Conservation (phyloP, 768 basidiomycete genomes). For the Hericium rajendrae region DNA sequence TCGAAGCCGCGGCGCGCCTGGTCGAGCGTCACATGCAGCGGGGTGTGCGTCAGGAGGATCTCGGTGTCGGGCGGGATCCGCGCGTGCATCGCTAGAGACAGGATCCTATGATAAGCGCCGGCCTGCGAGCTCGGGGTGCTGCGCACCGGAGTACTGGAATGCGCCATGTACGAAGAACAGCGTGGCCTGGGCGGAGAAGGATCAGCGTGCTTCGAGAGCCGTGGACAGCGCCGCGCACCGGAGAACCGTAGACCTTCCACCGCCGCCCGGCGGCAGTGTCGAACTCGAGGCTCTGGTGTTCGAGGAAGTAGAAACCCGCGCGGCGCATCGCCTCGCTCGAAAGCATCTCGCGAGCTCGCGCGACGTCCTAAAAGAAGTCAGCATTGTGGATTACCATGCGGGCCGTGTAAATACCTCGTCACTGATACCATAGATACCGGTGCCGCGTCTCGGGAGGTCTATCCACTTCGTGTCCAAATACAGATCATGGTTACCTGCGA, state of each 20-base stretch:
- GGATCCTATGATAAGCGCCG: too few relatives aligned
- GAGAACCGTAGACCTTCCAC: constrained; percentile 32
- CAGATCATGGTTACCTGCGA: constrained; percentile 31
- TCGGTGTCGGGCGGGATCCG: constrained; percentile 27
- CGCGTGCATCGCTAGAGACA: constrained; percentile 16
- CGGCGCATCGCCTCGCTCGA: constrained; percentile 12
- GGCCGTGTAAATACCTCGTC: too few relatives aligned
- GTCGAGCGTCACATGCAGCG: constrained; percentile 23
- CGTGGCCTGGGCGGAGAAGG: constrained; percentile 19
- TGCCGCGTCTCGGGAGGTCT: background rate
- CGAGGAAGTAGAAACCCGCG: constrained; percentile 26
- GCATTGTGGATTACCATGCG: too few relatives aligned
- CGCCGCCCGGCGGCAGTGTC: constrained; percentile 16
- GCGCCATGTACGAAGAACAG: constrained; percentile 23
- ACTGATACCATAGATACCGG: too few relatives aligned
- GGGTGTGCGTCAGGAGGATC: constrained; percentile 32
- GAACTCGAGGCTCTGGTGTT: constrained; percentile 21
- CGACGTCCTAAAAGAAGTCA: constrained; percentile 18
- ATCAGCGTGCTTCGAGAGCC: background rate
- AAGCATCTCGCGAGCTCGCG: constrained; percentile 19
- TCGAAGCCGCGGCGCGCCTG: constrained; percentile 15
- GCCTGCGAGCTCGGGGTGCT: background rate
- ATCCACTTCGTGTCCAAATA: constrained; percentile 7
- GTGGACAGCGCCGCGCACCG: constrained; percentile 17
- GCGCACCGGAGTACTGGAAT: constrained; percentile 25